Conservation (phyloP, 257 asterid genomes). For the Primulina huaijiensis region DNA sequence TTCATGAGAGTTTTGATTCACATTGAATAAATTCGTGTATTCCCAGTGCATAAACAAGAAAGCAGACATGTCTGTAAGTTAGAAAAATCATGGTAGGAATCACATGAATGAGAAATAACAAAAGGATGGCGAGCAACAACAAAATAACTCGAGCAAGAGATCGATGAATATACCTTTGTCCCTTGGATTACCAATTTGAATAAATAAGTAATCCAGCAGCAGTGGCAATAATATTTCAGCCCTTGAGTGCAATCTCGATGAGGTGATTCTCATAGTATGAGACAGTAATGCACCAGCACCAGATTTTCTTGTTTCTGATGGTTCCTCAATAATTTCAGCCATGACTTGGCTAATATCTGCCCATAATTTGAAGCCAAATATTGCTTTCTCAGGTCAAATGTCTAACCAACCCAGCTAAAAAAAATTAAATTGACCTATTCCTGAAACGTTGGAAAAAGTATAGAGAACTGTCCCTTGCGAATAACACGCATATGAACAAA, state of each 20-base stretch:
- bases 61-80: neutral
- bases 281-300: slow-evolving; percentile 63
- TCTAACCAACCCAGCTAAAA: slow-evolving; percentile 8
- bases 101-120: slow-evolving; percentile 10
- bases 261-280: slow-evolving; percentile 60
- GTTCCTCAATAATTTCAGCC: slow-evolving; percentile 67
- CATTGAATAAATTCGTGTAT: slow-evolving; percentile 1
- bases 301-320: slow-evolving; percentile 56
- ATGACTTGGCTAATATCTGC: slow-evolving; percentile 63
- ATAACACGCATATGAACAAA: neutral
- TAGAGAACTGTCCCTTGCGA: slow-evolving; percentile 1
- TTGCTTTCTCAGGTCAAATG: slow-evolving; percentile 4
- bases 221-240: slow-evolving; percentile 46
- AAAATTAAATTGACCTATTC: slow-evolving; percentile 13
- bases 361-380: slow-evolving; percentile 24
- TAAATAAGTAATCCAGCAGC: slow-evolving; percentile 50
- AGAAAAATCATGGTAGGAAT: neutral
- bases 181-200: slow-evolving; percentile 44
- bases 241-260: slow-evolving; percentile 77
- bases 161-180: slow-evolving; percentile 47
- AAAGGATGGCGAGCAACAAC: neutral
- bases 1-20: neutral
- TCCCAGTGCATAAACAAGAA: neutral
- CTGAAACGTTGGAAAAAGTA: slow-evolving; percentile 1
- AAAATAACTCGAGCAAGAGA: neutral